Percentiles rank a stretch among this genome's conserved stretches.
Evolutionary conservation across 148 eudicot genomes (phyloP).

Genomic region (Salicornia ramosissima): DNA sequence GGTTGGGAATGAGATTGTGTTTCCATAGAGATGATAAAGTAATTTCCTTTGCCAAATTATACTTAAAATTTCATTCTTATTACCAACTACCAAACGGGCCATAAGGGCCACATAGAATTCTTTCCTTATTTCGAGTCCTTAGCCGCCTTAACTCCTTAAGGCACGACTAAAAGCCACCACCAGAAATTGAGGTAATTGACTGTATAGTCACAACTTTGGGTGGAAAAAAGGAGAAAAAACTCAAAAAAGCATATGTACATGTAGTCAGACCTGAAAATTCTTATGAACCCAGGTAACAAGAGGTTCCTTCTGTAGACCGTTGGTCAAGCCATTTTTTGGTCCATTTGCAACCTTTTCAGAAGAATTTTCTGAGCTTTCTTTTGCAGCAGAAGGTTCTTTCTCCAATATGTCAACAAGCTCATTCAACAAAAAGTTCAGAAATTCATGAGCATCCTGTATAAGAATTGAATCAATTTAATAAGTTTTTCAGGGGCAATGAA

Average conservation of each 20-base stretch:
- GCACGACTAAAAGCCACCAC: not conserved
- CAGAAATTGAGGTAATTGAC: not conserved
- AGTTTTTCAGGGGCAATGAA: not conserved
- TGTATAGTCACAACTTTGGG: not conserved
- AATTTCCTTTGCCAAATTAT: no score
- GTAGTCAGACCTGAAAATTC: conserved; percentile 57
- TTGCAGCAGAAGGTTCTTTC: conserved; percentile 53
- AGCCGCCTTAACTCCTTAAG: not conserved
- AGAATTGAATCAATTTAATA: not conserved
- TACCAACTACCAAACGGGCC: no score
- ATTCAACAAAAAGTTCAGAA: conserved; percentile 60
- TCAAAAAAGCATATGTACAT: not conserved
- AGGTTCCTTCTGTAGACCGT: conserved; percentile 53
- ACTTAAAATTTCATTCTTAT: no score
- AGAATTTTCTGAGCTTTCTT: conserved; percentile 31
- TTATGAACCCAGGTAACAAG: conserved; percentile 80
- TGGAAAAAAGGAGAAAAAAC: not conserved
- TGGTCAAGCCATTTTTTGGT: conserved; percentile 34
- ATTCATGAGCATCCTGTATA: conserved; percentile 72
- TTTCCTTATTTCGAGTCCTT: no score
- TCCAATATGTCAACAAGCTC: conserved; percentile 69
- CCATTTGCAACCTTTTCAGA: conserved; percentile 50
- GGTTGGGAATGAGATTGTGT: no score
- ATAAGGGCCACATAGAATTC: no score
- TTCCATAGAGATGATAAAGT: no score